phyloP scores from a whole-genome alignment of 495 filamentous ascomycete species.

The Hyphodiscus hymeniophilus region DNA sequence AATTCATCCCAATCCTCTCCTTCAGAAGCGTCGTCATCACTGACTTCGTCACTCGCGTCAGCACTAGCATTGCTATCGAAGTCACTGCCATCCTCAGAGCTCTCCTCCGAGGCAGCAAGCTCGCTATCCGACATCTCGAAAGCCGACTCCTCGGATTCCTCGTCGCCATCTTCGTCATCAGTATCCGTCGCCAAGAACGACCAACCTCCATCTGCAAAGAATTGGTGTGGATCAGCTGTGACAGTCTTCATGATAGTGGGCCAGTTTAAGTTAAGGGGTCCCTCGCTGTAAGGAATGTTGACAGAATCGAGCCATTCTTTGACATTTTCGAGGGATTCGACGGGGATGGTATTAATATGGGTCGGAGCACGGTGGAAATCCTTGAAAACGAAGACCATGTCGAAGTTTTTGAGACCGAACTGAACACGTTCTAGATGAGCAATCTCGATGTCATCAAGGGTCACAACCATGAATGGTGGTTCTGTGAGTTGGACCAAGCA shows the following conservation, averaged over 20 bases:
- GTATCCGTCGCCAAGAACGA: conserved; percentile 81
- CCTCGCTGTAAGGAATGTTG: conserved; percentile 90
- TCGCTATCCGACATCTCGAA: conserved; percentile 88
- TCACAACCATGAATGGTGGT: conserved; percentile 91
- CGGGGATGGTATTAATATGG: conserved; percentile 97
- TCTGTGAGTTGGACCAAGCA: conserved; percentile 97
- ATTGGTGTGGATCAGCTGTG: conserved; percentile 81
- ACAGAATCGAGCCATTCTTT: conserved; percentile 97
- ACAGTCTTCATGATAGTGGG: conserved; percentile 99
- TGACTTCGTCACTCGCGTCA: conserved; percentile 58
- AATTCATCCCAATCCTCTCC: conserved; percentile 92
- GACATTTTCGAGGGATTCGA: conserved; percentile 86
- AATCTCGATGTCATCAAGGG: conserved; percentile 90
- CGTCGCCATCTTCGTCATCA: conserved; percentile 71
- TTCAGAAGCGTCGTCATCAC: conserved; percentile 68
- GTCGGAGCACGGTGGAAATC: conserved; percentile 81
- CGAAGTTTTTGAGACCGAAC: conserved; percentile 99
- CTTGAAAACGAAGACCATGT: conserved; percentile 95
- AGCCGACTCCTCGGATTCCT: conserved; percentile 80
- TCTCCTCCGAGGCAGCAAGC: conserved; percentile 68
- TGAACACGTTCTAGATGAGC: conserved; percentile 95
- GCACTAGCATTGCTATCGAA: conserved; percentile 87
- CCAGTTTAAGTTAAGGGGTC: conserved; percentile 97
- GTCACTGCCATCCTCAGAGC: conserved; percentile 79
- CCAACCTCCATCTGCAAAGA: conserved; percentile 96